Conservation (phyloP, 768 basidiomycete species). For the Coprinellus aureogranulatus region DNA sequence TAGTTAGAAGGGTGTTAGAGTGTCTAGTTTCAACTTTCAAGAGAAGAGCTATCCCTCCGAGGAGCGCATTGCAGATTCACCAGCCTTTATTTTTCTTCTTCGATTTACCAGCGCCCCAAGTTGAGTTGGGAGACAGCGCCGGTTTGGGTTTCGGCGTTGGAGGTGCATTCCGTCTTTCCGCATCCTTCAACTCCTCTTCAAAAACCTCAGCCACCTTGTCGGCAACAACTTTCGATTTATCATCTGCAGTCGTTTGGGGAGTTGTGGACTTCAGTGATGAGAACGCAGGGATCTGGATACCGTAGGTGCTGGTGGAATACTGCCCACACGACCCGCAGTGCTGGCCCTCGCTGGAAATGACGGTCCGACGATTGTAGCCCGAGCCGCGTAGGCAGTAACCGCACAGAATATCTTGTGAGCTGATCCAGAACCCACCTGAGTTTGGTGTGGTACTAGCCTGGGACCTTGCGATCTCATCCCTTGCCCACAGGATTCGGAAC, state of each 20-base stretch:
- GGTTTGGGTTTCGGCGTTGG: no score
- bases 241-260: background rate
- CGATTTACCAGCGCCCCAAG: no score
- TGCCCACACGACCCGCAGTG: background rate
- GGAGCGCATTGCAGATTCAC: no score
- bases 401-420: background rate
- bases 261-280: background rate
- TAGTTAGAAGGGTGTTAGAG: no score
- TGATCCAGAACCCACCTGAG: background rate
- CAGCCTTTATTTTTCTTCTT: no score
- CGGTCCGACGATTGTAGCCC: background rate
- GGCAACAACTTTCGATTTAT: background rate
- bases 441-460: background rate
- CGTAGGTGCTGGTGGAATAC: background rate
- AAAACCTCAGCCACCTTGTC: background rate
- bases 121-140: no score
- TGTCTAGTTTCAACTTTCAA: no score
- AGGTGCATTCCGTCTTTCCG: background rate
- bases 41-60: no score
- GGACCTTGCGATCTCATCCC: background rate
- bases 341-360: background rate
- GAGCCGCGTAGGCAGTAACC: background rate
- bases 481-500: background rate
- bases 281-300: background rate
- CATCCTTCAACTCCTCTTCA: background rate